Evolutionary conservation across 139 green algal species (phyloP), one percentile per base, ranked within the genome.

Genomic region (Chlorella sp.): DNA sequence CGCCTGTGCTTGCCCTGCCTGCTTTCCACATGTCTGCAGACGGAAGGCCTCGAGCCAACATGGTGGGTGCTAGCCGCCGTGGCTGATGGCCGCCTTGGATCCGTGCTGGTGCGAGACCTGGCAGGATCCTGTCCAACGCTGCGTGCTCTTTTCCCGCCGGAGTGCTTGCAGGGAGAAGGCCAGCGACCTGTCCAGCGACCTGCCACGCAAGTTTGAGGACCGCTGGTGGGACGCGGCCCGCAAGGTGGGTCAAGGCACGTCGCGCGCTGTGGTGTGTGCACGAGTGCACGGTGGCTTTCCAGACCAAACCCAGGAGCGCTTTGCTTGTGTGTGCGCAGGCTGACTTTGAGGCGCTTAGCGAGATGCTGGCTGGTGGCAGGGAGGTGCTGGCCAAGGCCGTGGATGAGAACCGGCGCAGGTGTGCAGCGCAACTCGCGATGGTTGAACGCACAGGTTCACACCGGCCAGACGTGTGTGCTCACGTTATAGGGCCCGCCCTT

Each of bases 181-280:
- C 0, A 75, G 50, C n/a, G 89, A 96, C 49, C 60, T 96, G 20
- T 90, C 91, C 1, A 87, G 94, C 35, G 91, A 97, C 73, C 72
- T 96, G 55, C 61, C 96, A 6, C 80, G 91, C 27, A 86, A 94
- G 72, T 97, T 88, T 74, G 91, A 97, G 64, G 77, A 92, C 42
- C 78, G 76, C 35, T 97, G 92, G 92, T 97, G 92, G 92, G 74
- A 36, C 2, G 85, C 86, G 26, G 79, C 88, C 32, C 77, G 82
- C 34, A 87, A 96, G 86, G 90, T 91, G 71, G 1, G 71, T n/a
- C n/a, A n/a, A n/a, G n/a, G n/a, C n/a, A n/a, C n/a, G n/a, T n/a
- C n/a, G n/a, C n/a, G n/a, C n/a, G n/a, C n/a, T n/a, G n/a, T n/a
- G n/a, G n/a, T n/a, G n/a, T n/a, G n/a, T n/a, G n/a, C n/a, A n/a